Percentiles rank a stretch among this genome's conserved stretches.
These are phyloP conservation scores for Senna siamea DNA, from an alignment of 306 rosid genomes.

Conservation along the genomic window DNA sequence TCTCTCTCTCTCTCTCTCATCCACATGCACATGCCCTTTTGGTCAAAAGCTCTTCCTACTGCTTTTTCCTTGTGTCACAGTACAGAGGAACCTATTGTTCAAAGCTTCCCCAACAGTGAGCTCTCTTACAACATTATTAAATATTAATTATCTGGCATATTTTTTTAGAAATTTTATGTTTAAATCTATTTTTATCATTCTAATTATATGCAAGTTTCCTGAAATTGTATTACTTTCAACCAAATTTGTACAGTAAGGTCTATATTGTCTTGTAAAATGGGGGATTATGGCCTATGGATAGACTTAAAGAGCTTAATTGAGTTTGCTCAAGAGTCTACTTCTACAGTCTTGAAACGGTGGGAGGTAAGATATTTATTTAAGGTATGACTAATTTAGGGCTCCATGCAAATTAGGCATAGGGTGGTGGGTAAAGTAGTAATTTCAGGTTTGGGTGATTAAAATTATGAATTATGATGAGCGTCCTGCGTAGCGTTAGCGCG, in stretches of 20 bases:
- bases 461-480: not conserved
- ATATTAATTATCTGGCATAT: no score
- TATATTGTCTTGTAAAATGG: no score
- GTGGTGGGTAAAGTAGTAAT: constrained; percentile 50
- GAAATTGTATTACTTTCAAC: no score
- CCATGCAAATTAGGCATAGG: constrained; percentile 35
- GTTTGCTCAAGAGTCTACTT: no score
- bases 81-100: constrained; percentile 36
- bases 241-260: no score
- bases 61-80: constrained; percentile 48
- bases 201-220: no score
- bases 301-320: no score
- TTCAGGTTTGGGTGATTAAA: not conserved
- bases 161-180: no score
- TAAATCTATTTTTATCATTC: no score
- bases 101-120: constrained; percentile 3
- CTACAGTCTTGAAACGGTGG: not conserved
- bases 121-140: no score
- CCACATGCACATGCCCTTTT: constrained; percentile 54
- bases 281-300: no score
- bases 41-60: constrained; percentile 53
- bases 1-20: constrained; percentile 35
- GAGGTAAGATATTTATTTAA: not conserved
- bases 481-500: constrained; percentile 31
- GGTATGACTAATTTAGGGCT: not conserved